These are phyloP conservation scores for Claviceps citrina DNA, from an alignment of 2,329 filamentous ascomycete species.

Conservation along the genomic window DNA sequence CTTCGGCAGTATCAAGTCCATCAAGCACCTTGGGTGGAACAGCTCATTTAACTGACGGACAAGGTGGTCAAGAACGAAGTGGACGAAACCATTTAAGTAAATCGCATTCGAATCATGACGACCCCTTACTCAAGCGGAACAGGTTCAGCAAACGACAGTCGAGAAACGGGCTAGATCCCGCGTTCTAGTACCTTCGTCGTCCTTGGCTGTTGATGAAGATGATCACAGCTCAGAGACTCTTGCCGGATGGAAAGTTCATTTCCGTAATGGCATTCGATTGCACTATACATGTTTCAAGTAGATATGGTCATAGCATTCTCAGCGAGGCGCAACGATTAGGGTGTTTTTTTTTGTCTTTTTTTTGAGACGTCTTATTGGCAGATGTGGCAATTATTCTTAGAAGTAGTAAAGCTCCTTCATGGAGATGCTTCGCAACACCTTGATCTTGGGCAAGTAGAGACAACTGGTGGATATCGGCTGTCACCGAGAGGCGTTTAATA, in stretches of 20 bases:
- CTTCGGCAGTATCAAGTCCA: constrained; percentile 60
- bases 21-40: constrained; percentile 53
- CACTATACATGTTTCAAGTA: constrained; percentile 1
- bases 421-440: no score
- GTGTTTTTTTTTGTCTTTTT: constrained; percentile 9
- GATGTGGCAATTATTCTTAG: no score
- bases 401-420: no score
- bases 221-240: background rate
- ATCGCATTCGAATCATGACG: constrained; percentile 40
- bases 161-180: constrained; percentile 81
- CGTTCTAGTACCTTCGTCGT: constrained; percentile 41
- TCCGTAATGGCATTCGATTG: background rate
- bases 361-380: no score
- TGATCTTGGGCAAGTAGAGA: no score
- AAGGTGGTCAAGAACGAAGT: constrained; percentile 33
- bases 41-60: constrained; percentile 36
- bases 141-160: constrained; percentile 85
- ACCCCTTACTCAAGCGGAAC: constrained; percentile 38
- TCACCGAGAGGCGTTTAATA: no score
- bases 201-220: background rate
- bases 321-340: constrained; percentile 20
- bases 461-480: no score
- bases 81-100: constrained; percentile 44
- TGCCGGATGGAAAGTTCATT: background rate
- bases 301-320: constrained; percentile 16